Percentiles rank a stretch among this genome's conserved stretches.
Conservation (phyloP, 805 yeast species). For the Cyberlindnera euphorbiiphila region DNA sequence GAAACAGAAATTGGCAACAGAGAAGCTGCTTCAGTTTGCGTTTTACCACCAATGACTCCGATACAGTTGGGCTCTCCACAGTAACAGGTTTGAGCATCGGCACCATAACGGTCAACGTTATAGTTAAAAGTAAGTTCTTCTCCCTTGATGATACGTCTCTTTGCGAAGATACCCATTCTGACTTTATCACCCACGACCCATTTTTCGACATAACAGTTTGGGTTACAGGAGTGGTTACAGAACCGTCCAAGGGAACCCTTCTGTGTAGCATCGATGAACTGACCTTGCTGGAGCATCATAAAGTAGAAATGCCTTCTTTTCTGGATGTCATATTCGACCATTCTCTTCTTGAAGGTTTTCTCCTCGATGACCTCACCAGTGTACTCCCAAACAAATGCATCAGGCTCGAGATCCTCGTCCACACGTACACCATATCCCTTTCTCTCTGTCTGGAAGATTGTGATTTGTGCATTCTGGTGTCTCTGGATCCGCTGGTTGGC, state of each 20-base stretch:
- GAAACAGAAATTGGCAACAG: slow-evolving; percentile 78
- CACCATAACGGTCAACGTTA: slow-evolving; percentile 95
- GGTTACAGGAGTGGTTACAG: slow-evolving; percentile 92
- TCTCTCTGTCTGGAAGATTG: slow-evolving; percentile 74
- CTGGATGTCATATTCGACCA: slow-evolving; percentile 66
- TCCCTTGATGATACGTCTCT: slow-evolving; percentile 62
- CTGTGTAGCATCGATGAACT: slow-evolving; percentile 91
- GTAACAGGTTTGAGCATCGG: slow-evolving; percentile 88
- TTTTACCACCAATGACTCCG: slow-evolving; percentile 93
- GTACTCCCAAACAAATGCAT: slow-evolving; percentile 84
- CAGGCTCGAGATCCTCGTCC: slow-evolving; percentile 48
- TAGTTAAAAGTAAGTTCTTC: slow-evolving; percentile 84
- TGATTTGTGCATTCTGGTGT: slow-evolving; percentile 66
- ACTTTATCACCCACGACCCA: slow-evolving; percentile 93
- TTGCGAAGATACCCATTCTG: slow-evolving; percentile 93
- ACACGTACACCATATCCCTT: slow-evolving; percentile 93
- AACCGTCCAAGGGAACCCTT: slow-evolving; percentile 88
- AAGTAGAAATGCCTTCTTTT: slow-evolving; percentile 82
- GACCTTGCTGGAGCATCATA: slow-evolving; percentile 92
- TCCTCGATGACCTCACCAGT: slow-evolving; percentile 93
- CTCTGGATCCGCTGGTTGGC: slow-evolving; percentile 86
- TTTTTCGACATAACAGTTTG: slow-evolving; percentile 92
- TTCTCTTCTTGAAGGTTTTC: slow-evolving; percentile 64
- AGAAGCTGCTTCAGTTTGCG: slow-evolving; percentile 89
- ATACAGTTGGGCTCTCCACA: slow-evolving; percentile 92